A percentile compares a stretch with the other conserved stretches of the same genome.
These are phyloP conservation scores for Exophiala sp. DNA, from an alignment of 2,329 filamentous ascomycete species.

Conservation along the genomic window DNA sequence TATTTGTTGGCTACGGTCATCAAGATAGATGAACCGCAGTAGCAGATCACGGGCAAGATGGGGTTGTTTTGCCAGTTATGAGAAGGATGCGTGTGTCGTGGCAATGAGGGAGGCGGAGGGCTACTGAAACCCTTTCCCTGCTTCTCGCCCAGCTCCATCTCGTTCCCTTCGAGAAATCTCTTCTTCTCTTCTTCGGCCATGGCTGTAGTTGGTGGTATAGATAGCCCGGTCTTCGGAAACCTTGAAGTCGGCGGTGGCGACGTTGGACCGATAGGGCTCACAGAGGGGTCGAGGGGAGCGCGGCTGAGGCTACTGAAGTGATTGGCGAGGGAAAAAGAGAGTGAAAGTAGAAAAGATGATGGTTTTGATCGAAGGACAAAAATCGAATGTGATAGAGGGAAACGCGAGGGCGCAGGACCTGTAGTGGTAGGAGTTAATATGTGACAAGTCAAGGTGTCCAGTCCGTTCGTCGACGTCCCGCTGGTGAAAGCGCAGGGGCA, in stretches of 20 bases:
- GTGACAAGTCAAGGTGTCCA: not conserved
- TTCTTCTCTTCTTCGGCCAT: conserved; percentile 88
- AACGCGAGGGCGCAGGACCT: conserved; percentile 1
- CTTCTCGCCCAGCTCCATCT: conserved; percentile 63
- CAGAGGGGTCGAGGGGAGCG: not conserved
- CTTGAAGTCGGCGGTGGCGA: not conserved
- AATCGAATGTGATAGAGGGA: conserved; percentile 5
- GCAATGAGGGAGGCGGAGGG: conserved; percentile 35
- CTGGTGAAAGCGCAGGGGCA: not conserved
- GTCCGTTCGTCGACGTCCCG: not conserved
- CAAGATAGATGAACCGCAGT: conserved; percentile 92
- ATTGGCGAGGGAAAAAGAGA: not conserved
- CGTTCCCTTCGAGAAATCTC: conserved; percentile 57
- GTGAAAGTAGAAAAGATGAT: not conserved
- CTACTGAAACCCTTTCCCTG: conserved; percentile 44
- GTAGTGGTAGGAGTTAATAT: not conserved
- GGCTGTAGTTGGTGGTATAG: conserved; percentile 26
- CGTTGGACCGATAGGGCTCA: too few relatives aligned
- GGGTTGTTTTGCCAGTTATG: conserved; percentile 66
- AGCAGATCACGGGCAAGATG: conserved; percentile 72
- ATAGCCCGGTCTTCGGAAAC: not conserved
- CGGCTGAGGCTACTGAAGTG: not conserved
- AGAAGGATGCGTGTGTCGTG: conserved; percentile 35
- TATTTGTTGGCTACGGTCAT: conserved; percentile 99
- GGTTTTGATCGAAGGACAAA: not conserved